phyloP scores from a whole-genome alignment of 169 alveolate species.

The Eimeria maxima region DNA sequence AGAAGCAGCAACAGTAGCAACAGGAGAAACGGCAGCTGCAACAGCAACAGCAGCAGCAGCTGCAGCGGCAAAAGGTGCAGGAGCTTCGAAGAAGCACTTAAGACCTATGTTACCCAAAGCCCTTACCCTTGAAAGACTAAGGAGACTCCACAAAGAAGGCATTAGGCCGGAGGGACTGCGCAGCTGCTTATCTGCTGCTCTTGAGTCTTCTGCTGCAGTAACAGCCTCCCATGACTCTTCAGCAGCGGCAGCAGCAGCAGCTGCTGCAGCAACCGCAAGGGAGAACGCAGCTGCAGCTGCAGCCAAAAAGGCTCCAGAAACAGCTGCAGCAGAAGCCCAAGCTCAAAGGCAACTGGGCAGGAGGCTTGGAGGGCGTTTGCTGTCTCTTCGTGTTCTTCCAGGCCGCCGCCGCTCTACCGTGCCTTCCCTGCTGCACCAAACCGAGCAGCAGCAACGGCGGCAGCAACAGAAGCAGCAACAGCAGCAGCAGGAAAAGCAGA shows the following conservation, averaged over 20 bases:
- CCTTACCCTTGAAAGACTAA: background rate
- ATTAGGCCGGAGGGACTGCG: background rate
- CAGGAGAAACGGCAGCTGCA: conserved; percentile 1
- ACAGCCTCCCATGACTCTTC: conserved; percentile 1
- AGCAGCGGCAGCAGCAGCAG: background rate
- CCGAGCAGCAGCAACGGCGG: conserved; percentile 10
- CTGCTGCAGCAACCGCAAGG: background rate
- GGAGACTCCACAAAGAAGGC: background rate
- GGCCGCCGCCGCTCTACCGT: conserved; percentile 45
- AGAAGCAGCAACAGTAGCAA: conserved; percentile 1
- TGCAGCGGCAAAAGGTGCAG: background rate
- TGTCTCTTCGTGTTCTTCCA: conserved; percentile 12
- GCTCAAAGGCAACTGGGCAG: background rate
- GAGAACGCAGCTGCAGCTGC: background rate
- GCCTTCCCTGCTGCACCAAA: background rate
- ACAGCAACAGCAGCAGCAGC: background rate
- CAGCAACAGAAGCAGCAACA: conserved; percentile 14
- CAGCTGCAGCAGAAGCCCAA: conserved; percentile 52
- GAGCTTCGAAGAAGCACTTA: background rate
- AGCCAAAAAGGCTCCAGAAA: background rate
- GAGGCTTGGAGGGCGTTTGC: conserved; percentile 38
- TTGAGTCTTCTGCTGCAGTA: conserved; percentile 45
- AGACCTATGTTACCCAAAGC: background rate
- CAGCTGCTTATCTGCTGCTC: background rate
- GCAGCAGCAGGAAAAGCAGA: conserved; percentile 36